Percentiles rank a stretch among this genome's conserved stretches.
Evolutionary conservation across 2,329 filamentous ascomycete species (phyloP).

Genomic region (Alternaria novae-zelandiae): DNA sequence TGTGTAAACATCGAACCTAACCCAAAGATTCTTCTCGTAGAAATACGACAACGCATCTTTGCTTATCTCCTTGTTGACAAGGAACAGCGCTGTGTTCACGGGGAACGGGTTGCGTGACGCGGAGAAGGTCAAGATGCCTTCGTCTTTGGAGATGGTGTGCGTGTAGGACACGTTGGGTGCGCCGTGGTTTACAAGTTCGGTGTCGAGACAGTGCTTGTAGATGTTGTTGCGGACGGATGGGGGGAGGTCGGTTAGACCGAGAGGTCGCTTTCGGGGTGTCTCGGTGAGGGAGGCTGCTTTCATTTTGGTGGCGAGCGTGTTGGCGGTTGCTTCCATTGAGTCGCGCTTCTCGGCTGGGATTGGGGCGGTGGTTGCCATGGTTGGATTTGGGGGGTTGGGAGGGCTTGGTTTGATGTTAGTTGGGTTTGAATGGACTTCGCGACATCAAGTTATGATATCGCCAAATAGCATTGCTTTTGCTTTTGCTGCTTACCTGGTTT

Average conservation of each 20-base stretch:
- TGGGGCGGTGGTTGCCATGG: not conserved
- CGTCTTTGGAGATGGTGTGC: slow-evolving; percentile 25
- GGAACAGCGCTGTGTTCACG: slow-evolving; percentile 33
- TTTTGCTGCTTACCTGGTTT: not conserved
- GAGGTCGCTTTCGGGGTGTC: slow-evolving; percentile 25
- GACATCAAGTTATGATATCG: rapidly evolving
- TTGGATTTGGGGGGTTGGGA: not conserved
- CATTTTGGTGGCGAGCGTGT: slow-evolving; percentile 21
- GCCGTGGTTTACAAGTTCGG: slow-evolving; percentile 41
- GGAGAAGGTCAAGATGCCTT: slow-evolving; percentile 32
- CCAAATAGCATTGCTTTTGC: not conserved
- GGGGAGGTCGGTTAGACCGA: slow-evolving; percentile 34
- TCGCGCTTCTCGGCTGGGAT: slow-evolving; percentile 29
- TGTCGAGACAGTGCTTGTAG: slow-evolving; percentile 42
- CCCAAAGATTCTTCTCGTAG: slow-evolving; percentile 41
- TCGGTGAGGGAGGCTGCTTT: slow-evolving; percentile 17
- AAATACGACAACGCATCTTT: slow-evolving; percentile 35
- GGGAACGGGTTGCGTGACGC: slow-evolving; percentile 39
- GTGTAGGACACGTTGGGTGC: slow-evolving; percentile 40
- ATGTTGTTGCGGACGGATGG: slow-evolving; percentile 41
- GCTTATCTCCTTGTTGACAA: slow-evolving; percentile 34
- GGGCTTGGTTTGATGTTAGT: not conserved
- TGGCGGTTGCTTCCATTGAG: slow-evolving; percentile 39
- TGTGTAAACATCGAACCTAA: slow-evolving; percentile 34
- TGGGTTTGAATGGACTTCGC: not conserved